These are phyloP conservation scores for Hypoxylon rubiginosum DNA, from an alignment of 2,329 filamentous ascomycete species.

Conservation along the genomic window DNA sequence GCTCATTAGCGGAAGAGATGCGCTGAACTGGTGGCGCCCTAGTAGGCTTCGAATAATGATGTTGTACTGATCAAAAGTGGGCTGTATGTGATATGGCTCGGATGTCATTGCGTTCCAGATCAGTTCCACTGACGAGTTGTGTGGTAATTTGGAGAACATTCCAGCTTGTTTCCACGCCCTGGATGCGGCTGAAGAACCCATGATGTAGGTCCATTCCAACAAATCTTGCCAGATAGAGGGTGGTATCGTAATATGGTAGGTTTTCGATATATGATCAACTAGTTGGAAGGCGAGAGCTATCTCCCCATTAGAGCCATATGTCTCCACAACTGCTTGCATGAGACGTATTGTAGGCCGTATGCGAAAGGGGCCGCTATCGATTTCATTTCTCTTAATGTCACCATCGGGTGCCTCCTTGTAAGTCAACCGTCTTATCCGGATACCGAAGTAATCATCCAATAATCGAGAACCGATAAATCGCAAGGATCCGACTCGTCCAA, in stretches of 20 bases:
- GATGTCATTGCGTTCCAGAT: slow-evolving; percentile 73
- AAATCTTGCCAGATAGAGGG: slow-evolving; percentile 74
- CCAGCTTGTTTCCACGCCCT: slow-evolving; percentile 55
- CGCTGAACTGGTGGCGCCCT: slow-evolving; percentile 17
- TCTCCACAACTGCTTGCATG: slow-evolving; percentile 75
- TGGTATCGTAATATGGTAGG: slow-evolving; percentile 71
- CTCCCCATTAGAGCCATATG: slow-evolving; percentile 75
- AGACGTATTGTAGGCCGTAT: slow-evolving; percentile 68
- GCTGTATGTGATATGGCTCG: slow-evolving; percentile 67
- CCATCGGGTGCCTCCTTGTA: neutral
- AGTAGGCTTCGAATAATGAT: slow-evolving; percentile 63
- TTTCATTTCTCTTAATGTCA: neutral
- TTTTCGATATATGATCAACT: slow-evolving; percentile 72
- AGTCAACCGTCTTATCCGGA: slow-evolving; percentile 38
- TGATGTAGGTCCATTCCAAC: slow-evolving; percentile 75
- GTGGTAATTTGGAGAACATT: slow-evolving; percentile 53
- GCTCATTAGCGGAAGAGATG: slow-evolving; percentile 49
- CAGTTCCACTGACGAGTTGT: slow-evolving; percentile 59
- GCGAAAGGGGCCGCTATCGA: neutral
- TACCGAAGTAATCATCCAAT: slow-evolving; percentile 48
- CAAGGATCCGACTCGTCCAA: slow-evolving; percentile 56
- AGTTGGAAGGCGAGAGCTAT: slow-evolving; percentile 70
- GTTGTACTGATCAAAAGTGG: slow-evolving; percentile 67
- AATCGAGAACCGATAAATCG: slow-evolving; percentile 51
- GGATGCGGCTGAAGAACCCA: slow-evolving; percentile 57